Conservation (phyloP, 441 rosid genomes). For the Gossypium trilobum region DNA sequence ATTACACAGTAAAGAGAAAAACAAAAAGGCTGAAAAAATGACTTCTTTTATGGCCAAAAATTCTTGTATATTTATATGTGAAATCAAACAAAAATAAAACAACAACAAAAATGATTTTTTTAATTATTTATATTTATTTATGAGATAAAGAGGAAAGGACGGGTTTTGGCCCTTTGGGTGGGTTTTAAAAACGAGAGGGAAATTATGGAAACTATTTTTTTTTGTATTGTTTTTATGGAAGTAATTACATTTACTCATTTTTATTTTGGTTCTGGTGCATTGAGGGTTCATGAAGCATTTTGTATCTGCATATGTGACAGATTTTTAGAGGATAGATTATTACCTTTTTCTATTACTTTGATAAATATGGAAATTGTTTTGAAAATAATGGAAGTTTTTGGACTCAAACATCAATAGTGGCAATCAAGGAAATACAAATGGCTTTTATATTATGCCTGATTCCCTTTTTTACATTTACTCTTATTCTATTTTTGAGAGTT, state of each 20-base stretch:
- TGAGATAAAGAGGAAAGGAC: not conserved
- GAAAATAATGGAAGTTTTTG: constrained; percentile 3
- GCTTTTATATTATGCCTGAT: not conserved
- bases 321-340: not conserved
- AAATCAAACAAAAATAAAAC: not conserved
- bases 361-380: not conserved
- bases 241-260: not conserved
- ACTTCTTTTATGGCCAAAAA: constrained; percentile 5
- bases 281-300: not conserved
- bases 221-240: not conserved
- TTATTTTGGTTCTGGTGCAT: not conserved
- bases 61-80: not conserved
- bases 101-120: not conserved
- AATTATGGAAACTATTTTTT: constrained; percentile 13
- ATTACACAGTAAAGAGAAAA: constrained; percentile 18
- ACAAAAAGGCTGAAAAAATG: not conserved
- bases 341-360: no score
- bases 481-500: not conserved
- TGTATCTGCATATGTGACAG: not conserved
- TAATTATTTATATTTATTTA: constrained; percentile 3
- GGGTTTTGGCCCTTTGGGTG: not conserved
- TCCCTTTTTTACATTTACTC: not conserved
- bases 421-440: not conserved
- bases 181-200: constrained; percentile 18
- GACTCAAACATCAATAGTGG: not conserved